phyloP scores from a whole-genome alignment of 192 early-diverging fungal species.

The Dissophora ornata region DNA sequence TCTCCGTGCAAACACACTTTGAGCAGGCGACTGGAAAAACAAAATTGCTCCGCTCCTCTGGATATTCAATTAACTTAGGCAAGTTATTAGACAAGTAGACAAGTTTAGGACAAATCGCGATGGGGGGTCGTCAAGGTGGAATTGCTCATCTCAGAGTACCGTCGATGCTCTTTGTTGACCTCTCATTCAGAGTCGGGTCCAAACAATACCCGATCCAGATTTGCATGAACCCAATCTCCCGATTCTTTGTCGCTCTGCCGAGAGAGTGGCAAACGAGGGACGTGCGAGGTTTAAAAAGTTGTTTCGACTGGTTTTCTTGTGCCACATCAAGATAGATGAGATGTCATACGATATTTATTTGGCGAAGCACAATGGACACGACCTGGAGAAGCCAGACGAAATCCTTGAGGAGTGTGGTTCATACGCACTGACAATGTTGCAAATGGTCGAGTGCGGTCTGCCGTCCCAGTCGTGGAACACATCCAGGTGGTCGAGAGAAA shows the following conservation, averaged over 20 bases:
- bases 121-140: too few species aligned
- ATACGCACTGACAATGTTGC: not conserved
- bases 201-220: not conserved
- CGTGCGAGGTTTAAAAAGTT: not conserved
- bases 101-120: too few species aligned
- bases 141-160: too few species aligned
- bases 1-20: too few species aligned
- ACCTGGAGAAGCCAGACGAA: not conserved
- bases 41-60: too few species aligned
- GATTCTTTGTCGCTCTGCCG: conserved; percentile 12
- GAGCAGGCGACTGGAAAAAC: too few species aligned
- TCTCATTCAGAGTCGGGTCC: not conserved
- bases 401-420: conserved; percentile 2
- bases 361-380: conserved; percentile 9
- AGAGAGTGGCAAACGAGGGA: not conserved
- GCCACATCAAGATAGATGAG: not conserved
- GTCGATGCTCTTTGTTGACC: too few species aligned
- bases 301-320: conserved; percentile 6
- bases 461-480: not conserved
- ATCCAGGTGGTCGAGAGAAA: not conserved
- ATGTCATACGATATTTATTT: not conserved
- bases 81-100: too few species aligned
- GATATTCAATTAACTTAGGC: too few species aligned
- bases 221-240: not conserved
- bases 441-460: not conserved